Conservation (phyloP, 768 basidiomycete genomes). For the Holtermannia corniformis region DNA sequence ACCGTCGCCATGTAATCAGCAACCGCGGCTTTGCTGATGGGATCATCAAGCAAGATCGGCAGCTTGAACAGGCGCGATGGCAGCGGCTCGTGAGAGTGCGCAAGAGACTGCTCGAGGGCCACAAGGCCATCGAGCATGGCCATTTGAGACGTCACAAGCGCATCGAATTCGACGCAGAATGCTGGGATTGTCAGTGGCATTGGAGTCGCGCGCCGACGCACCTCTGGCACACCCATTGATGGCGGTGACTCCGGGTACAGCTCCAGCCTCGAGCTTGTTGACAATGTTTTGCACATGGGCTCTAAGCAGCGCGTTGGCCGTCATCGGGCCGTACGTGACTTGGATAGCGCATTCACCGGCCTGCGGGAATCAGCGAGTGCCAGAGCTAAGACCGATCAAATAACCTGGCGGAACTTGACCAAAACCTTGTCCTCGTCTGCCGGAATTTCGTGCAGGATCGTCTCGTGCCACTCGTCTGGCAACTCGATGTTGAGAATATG, state of each 20-base stretch:
- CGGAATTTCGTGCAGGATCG: conserved; percentile 43
- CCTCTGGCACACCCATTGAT: conserved; percentile 56
- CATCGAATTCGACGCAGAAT: conserved; percentile 50
- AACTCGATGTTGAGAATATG: conserved; percentile 17
- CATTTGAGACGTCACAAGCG: conserved; percentile 44
- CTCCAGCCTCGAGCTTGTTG: conserved; percentile 34
- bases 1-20: conserved; percentile 50
- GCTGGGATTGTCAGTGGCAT: conserved; percentile 5
- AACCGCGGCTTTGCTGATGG: conserved; percentile 52
- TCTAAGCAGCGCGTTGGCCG: conserved; percentile 49
- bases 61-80: conserved; percentile 52
- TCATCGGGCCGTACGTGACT: conserved; percentile 55
- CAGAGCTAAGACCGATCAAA: background rate
- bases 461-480: conserved; percentile 30
- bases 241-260: conserved; percentile 46
- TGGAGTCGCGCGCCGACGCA: conserved; percentile 37
- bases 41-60: conserved; percentile 57
- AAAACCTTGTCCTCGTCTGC: conserved; percentile 21
- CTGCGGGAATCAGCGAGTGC: conserved; percentile 31
- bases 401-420: conserved; percentile 55
- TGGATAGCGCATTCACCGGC: conserved; percentile 58
- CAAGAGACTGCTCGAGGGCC: conserved; percentile 42
- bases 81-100: conserved; percentile 45
- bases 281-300: conserved; percentile 51
- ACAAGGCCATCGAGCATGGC: conserved; percentile 46